Evolutionary conservation across 768 basidiomycete species (phyloP), one percentile per base, ranked within the genome.

Genomic region (Rhodotorula kratochvilovae): DNA sequence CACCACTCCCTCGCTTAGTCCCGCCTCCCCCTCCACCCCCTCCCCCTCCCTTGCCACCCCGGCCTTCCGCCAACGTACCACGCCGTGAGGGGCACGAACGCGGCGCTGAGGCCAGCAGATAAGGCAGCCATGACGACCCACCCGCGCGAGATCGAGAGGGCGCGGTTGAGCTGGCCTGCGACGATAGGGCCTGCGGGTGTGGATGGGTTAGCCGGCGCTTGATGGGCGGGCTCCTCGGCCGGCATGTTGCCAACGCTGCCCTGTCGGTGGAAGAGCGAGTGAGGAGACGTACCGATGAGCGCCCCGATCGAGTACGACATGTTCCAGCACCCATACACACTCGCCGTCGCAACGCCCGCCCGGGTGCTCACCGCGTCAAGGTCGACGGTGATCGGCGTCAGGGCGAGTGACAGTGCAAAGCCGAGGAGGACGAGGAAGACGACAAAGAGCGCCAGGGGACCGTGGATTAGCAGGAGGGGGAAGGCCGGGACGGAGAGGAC

Each of bases 171-270:
- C 48, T 50, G 48, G 27, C 48, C 48, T 19, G 48, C 48, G 48
- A 50, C n/a, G 48, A 50, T 50, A 2, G 48, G 48, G 7, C 48
- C 48, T 50, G 48, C 48, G 48, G 73, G 72, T 66, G 64, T 73
- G n/a, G 63, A 56, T 31, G 76, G 76, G 31, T 45, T 76, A 11
- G 76, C 74, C 42, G 73, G 71, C 45, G n/a, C 68, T 11, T 68
- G 72, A 27, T 12, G 23, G 51, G 12, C 51, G 51, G 12, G 23
- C n/a, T 53, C 5, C 51, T 29, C 4, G 27, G 51, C n/a, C 51
- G 54, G 31, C 19, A 19, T 7, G 55, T 31, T 11, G 55, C 8
- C 21, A 33, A 23, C n/a, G n/a, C n/a, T n/a, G n/a, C n/a, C n/a
- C n/a, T n/a, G n/a, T n/a, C n/a, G 1, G 1, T 6, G 7, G 8